Evolutionary conservation across 257 asterid species (phyloP).

Genomic region (Lantana camara): DNA sequence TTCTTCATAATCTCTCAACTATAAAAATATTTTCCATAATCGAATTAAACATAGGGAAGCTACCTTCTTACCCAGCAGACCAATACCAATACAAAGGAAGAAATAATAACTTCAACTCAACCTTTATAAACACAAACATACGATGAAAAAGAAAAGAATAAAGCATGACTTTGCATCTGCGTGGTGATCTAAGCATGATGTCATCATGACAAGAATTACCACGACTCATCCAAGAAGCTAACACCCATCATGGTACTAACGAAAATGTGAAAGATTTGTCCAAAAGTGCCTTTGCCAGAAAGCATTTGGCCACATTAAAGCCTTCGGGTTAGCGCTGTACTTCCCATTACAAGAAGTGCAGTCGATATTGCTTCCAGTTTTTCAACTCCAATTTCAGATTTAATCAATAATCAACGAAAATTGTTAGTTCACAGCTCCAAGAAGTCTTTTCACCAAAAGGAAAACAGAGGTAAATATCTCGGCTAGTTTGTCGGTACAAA

Average conservation of each 20-base stretch:
- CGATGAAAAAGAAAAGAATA: no score
- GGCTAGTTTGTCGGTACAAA: background rate
- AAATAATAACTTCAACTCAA: no score
- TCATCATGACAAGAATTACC: constrained; percentile 11
- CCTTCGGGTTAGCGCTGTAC: background rate
- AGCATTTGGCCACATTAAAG: background rate
- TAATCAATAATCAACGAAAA: background rate
- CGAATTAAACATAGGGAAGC: no score
- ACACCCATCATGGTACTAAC: background rate
- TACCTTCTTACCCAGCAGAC: no score
- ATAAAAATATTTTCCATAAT: no score
- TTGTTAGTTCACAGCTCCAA: background rate
- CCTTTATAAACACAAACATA: no score
- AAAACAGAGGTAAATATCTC: background rate
- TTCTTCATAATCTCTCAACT: no score
- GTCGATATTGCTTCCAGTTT: background rate
- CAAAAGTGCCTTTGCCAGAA: constrained; percentile 13
- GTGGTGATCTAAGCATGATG: constrained; percentile 24
- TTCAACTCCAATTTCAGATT: background rate
- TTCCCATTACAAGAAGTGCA: background rate
- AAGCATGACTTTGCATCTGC: constrained; percentile 8
- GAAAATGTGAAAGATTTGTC: background rate
- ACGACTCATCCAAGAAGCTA: background rate
- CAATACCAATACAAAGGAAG: no score
- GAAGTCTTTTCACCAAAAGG: no score